Base-by-base conservation (phyloP, 108 stramenopile species). In the Pseudonitzschia multiseries region DNA sequence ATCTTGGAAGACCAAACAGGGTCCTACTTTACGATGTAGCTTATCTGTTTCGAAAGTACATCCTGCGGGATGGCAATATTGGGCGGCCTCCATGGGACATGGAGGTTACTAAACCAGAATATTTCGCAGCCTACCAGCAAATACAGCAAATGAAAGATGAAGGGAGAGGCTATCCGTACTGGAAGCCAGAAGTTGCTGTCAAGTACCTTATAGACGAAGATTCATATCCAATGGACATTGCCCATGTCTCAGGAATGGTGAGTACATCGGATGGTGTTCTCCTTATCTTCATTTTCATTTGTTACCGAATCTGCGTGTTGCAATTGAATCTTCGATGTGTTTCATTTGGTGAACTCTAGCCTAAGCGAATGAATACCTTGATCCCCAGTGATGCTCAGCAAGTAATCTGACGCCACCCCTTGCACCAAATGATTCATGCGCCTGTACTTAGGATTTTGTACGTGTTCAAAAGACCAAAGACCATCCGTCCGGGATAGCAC, bases 101-200 rank as follows among this genome's bases (percentile, higher is more conserved):
- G 65, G 77, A 72, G n/a, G 33, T 80, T 68, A 54, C 82, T 70
- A 87, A 91, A 73, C 89, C 86, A 41, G 69, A 81, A 61, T 86
- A 80, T 42, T 78, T 71, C 51, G 46, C 68, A 15, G 78, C 75
- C 12, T 90, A 91, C 61, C 66, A 84, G 21, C 43, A 70, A 21
- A 81, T 86, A 29, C 79, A 74, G 26, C 64, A 73, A 21, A 85
- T 89, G 79, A 94, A 90, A 78, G 44, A 74, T 22, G 62, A 80
- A 31, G 78, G 79, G 6, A 77, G 78, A 4, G 82, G 79, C 24
- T 91, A 90, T 73, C 87, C 90, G 61, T 94, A 90, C 68, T 94
- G 88, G 88, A 94, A 94, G 50, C 93, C 93, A 51, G 90, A 91
- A 73, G 90, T 94, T 17, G 73, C 82, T 36, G 76, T 91, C 64